Base-by-base conservation (phyloP, 2,329 filamentous ascomycete species). In the Monosporascus sp. region DNA sequence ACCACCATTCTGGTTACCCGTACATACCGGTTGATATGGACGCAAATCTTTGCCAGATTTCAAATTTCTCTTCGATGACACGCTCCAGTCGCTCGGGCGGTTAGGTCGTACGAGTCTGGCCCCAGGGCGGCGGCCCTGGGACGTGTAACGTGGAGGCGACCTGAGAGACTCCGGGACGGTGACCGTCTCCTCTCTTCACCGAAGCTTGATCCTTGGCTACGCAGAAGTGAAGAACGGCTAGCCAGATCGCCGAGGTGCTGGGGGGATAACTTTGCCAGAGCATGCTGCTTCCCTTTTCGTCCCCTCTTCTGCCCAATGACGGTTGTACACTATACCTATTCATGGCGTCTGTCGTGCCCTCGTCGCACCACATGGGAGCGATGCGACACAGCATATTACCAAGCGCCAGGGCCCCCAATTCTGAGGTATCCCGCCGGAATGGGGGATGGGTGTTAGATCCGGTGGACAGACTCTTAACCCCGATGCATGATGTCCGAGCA, bases 401-500 rank as follows among this genome's bases (percentile, higher is more conserved):
- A 67, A 60, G 60, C 60, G 63, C 61, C 56, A 57, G 63, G 63
- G 61, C 59, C 56, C 31, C 43, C 16, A 46, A 46, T 27, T 14
- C 43, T 46, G 59, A 56, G 55, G 54, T 26, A 31, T 46, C 53
- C 49, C 56, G 53, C 55, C 52, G 44, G 53, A 36, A 47, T 59
- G 62, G 61, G 62, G 61, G 60, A 59, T 59, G 59, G 58, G 63
- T 60, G 65, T 62, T 53, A 67, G 64, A 68, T 67, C 64, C 67
- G 54, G 58, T 57, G 61, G 57, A 58, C 58, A 59, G 52, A 47
- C 46, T 51, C 59, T 63, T 63, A 57, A 31, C 62, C 41, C 56
- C 55, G 57, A 60, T 67, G 65, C 66, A 67, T 68, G 62, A 67
- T 67, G 65, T 68, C 59, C 56, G 59, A 59, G 65, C 60, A 64